These are phyloP conservation scores for Hypoxylon sp. DNA, from an alignment of 2,329 filamentous ascomycete genomes.

Conservation along the genomic window DNA sequence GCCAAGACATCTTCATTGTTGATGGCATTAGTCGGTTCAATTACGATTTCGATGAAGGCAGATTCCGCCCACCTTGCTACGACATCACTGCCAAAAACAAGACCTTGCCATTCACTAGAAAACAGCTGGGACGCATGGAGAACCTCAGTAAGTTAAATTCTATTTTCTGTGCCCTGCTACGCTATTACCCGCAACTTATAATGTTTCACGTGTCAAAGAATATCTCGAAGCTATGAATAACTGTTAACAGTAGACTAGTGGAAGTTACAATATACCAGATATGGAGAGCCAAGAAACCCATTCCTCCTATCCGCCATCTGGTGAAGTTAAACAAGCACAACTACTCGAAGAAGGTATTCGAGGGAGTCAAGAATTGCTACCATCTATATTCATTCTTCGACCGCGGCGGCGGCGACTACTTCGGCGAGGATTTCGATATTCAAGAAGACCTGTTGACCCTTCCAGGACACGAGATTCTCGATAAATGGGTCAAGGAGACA, in stretches of 20 bases:
- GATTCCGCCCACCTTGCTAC: background rate
- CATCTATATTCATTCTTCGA: background rate
- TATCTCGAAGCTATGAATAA: background rate
- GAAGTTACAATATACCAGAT: background rate
- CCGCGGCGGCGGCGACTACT: background rate
- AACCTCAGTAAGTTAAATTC: constrained; percentile 1
- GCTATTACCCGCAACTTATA: background rate
- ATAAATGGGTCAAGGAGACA: background rate
- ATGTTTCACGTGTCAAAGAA: background rate
- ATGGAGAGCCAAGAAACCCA: background rate
- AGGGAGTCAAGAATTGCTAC: background rate
- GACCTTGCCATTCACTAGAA: background rate
- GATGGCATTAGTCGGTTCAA: background rate
- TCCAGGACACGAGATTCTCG: background rate
- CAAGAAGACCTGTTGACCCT: background rate
- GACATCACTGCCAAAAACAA: background rate
- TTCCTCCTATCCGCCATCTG: background rate
- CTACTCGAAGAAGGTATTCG: background rate
- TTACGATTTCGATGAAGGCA: background rate
- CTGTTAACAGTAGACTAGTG: background rate
- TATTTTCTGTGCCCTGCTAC: background rate
- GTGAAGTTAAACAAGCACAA: background rate
- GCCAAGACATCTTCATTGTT: constrained; percentile 1
- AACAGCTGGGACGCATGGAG: background rate
- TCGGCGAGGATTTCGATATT: background rate